Percentiles rank a stretch among this genome's conserved stretches.
phyloP scores from a whole-genome alignment of 2,329 filamentous ascomycete genomes.

The Ceratocystiopsis brevicomis region DNA sequence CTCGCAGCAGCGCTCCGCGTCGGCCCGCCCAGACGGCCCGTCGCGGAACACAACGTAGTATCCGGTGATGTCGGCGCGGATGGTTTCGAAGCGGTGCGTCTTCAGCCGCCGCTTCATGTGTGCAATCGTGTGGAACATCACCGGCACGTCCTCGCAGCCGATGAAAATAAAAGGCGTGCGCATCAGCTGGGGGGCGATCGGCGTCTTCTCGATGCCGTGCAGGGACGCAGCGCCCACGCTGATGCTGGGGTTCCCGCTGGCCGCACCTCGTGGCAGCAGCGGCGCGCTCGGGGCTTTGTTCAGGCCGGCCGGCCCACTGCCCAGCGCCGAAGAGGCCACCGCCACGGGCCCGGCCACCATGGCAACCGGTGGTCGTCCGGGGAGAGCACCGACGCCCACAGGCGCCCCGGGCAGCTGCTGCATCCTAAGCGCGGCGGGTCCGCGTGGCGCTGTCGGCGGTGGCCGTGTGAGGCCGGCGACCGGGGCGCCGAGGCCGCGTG shows the following conservation, averaged over 20 bases:
- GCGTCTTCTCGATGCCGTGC: constrained; percentile 41
- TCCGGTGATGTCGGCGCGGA: constrained; percentile 66
- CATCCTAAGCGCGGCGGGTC: constrained; percentile 43
- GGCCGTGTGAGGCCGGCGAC: constrained; percentile 31
- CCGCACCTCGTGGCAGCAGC: no score
- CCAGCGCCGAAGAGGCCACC: background rate
- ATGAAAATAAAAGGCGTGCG: constrained; percentile 82
- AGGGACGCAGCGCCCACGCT: constrained; percentile 18
- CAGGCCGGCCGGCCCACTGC: constrained; percentile 13
- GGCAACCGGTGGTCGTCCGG: no score
- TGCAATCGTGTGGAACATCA: constrained; percentile 65
- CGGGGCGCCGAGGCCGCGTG: constrained; percentile 19
- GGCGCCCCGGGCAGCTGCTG: constrained; percentile 7
- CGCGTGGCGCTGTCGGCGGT: constrained; percentile 72
- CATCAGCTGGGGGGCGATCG: constrained; percentile 49
- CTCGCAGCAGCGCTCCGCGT: constrained; percentile 63
- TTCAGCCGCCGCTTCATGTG: constrained; percentile 85
- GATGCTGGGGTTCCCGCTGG: constrained; percentile 4
- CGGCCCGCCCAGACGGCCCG: constrained; percentile 53
- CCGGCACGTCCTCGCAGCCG: constrained; percentile 68
- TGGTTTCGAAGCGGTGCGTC: constrained; percentile 60
- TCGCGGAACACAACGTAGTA: constrained; percentile 89
- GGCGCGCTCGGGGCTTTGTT: constrained; percentile 6
- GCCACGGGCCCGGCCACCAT: no score
- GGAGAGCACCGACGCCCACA: background rate